Conservation (phyloP, 129 eudicot species). For the Solidago caesia region DNA sequence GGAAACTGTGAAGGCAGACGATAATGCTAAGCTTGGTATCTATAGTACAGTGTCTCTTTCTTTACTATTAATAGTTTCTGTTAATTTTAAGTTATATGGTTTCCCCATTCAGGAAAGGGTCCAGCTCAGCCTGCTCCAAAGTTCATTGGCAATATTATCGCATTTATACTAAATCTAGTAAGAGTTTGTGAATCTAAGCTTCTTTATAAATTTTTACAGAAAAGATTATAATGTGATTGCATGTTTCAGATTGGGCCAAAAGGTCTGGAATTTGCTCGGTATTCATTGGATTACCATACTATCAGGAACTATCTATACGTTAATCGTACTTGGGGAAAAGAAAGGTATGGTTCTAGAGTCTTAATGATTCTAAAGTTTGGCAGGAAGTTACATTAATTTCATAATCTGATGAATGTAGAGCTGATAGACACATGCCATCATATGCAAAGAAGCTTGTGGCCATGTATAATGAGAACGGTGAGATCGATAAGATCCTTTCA, state of each 20-base stretch:
- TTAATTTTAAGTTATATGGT: not conserved
- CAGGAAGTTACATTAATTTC: not conserved
- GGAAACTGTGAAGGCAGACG: constrained; percentile 98
- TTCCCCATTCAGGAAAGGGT: constrained; percentile 63
- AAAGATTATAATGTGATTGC: not conserved
- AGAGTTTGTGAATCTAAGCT: constrained; percentile 22
- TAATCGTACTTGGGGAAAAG: constrained; percentile 84
- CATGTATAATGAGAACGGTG: constrained; percentile 80
- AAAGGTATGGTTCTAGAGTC: constrained; percentile 47
- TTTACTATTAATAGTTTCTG: not conserved
- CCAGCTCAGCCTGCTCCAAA: constrained; percentile 93
- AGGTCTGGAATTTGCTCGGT: constrained; percentile 97
- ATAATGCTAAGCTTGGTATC: constrained; percentile 84
- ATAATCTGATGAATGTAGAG: constrained; percentile 49
- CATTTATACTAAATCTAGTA: constrained; percentile 76
- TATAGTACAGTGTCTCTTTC: not conserved
- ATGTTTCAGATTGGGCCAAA: constrained; percentile 79
- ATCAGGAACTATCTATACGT: constrained; percentile 85
- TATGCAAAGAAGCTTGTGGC: constrained; percentile 88
- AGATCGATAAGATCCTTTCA: constrained; percentile 82
- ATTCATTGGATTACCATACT: constrained; percentile 95
- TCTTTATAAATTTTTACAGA: constrained; percentile 6
- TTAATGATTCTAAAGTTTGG: constrained; percentile 5
- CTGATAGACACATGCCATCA: constrained; percentile 81
- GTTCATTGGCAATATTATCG: constrained; percentile 78